phyloP scores from a whole-genome alignment of 257 asterid species.

The Mentha longifolia region DNA sequence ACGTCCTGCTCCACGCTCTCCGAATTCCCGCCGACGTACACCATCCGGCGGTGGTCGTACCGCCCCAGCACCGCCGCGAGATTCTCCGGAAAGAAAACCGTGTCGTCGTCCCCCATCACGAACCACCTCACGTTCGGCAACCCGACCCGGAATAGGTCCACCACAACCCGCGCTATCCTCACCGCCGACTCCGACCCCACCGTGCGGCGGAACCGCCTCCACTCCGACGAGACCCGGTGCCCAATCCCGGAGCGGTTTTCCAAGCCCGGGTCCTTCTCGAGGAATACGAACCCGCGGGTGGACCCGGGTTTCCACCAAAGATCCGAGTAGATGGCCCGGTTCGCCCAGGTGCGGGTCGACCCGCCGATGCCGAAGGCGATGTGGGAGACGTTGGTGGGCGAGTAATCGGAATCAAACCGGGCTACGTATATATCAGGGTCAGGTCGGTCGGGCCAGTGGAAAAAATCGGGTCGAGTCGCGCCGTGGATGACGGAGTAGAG shows the following conservation, averaged over 20 bases:
- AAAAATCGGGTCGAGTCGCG: slow-evolving; percentile 44
- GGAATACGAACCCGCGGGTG: slow-evolving; percentile 79
- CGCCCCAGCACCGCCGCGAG: slow-evolving; percentile 64
- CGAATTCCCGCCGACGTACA: slow-evolving; percentile 80
- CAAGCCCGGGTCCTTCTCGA: slow-evolving; percentile 52
- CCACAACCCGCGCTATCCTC: slow-evolving; percentile 72
- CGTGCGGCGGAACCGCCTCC: slow-evolving; percentile 56
- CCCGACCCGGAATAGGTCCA: slow-evolving; percentile 66
- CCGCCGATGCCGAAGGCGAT: slow-evolving; percentile 84
- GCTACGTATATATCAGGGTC: slow-evolving; percentile 34
- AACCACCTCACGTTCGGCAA: slow-evolving; percentile 80
- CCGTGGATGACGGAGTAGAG: slow-evolving; percentile 45
- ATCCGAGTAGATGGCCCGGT: slow-evolving; percentile 62
- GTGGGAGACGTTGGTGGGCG: slow-evolving; percentile 76
- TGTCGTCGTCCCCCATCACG: slow-evolving; percentile 98
- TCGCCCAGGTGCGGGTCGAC: slow-evolving; percentile 65
- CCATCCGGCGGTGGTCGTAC: slow-evolving; percentile 80
- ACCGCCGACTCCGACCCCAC: slow-evolving; percentile 67
- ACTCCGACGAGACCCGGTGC: slow-evolving; percentile 68
- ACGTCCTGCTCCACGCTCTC: slow-evolving; percentile 90
- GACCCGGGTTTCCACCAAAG: slow-evolving; percentile 76
- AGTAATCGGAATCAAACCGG: slow-evolving; percentile 34
- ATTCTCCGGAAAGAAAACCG: slow-evolving; percentile 81
- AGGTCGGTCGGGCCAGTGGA: slow-evolving; percentile 44
- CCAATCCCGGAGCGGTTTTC: slow-evolving; percentile 41